Evolutionary conservation across 108 stramenopile species (phyloP), one percentile per base, ranked within the genome.

Genomic region (Mediolabrus comicus): DNA sequence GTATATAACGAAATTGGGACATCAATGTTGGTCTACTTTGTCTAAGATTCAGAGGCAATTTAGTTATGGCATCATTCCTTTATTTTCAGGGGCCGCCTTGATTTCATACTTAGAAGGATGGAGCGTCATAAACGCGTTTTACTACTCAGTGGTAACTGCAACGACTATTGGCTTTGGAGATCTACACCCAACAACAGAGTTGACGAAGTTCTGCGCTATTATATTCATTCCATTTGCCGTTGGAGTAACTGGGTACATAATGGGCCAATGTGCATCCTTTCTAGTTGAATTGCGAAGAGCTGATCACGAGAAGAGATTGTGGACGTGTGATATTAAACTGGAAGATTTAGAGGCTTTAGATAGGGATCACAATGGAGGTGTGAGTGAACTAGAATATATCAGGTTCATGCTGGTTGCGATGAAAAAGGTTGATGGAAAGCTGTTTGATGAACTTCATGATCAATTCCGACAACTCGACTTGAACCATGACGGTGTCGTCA

Each of bases 401-500:
- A 83, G 82, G 61, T 89, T 87, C 76, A 88, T 89, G 90, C 80
- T 92, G 12, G 76, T 88, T 39, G 83, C 84, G 4, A 86, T 91
- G 90, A 82, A 88, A 25, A 87, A 88, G 74, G 80, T 91, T 26
- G 90, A 91, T 41, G 65, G 66, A 0, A 53, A 74, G 11, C 61
- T 88, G 6, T 66, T 91, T 51, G 82, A 88, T 16, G 84, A 88
- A 58, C 62, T 91, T 32, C 87, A 76, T 39, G 19, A 59, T 9
- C 85, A 87, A 69, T 91, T 91, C 58, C 32, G 43, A 30, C 57
- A 64, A 31, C 72, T 91, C 16, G 90, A 91, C 61, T 53, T 59
- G 4, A 70, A 70, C 25, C 62, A 74, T 9, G 71, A 71, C 30
- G 90, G 88, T 10, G 76, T 59, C 17, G 76, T 88, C 17, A 71